A percentile compares a stretch with the other conserved stretches of the same genome.
phyloP scores from a whole-genome alignment of 371 early-diverging fungal species.

The Rhizomucor pusillus region DNA sequence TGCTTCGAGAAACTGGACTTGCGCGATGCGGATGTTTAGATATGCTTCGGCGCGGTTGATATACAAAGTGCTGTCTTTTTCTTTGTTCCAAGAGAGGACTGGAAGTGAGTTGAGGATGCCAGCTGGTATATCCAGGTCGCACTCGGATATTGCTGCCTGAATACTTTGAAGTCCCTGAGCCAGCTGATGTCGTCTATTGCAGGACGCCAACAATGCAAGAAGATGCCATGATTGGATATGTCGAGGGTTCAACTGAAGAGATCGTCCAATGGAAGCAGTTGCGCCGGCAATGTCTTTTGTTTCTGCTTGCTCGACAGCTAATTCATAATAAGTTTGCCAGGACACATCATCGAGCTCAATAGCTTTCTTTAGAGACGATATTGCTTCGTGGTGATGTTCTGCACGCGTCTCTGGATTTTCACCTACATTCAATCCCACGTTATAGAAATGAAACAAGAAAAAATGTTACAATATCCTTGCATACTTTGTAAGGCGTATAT shows the following conservation, averaged over 20 bases:
- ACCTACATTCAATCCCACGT: constrained; percentile 4
- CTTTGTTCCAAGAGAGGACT: constrained; percentile 23
- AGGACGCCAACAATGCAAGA: constrained; percentile 70
- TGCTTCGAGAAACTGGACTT: constrained; percentile 15
- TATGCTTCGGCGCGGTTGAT: constrained; percentile 12
- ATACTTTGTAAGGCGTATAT: constrained; percentile 56
- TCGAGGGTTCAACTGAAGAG: constrained; percentile 57
- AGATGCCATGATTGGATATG: constrained; percentile 82
- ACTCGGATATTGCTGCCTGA: neutral
- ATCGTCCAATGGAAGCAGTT: constrained; percentile 50
- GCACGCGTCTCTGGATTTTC: constrained; percentile 60
- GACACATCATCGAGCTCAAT: constrained; percentile 31
- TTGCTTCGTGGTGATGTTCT: constrained; percentile 56
- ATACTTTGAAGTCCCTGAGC: constrained; percentile 52
- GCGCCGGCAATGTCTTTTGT: constrained; percentile 72
- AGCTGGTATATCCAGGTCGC: neutral
- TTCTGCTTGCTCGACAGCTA: constrained; percentile 78
- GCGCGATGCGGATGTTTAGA: constrained; percentile 20
- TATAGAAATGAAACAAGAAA: neutral
- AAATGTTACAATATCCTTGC: neutral
- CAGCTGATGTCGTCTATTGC: constrained; percentile 24
- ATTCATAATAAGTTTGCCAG: constrained; percentile 67
- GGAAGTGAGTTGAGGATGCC: constrained; percentile 67
- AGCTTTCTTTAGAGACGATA: constrained; percentile 34
- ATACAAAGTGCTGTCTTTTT: constrained; percentile 28